Percentiles rank a stretch among this genome's conserved stretches.
phyloP scores from a whole-genome alignment of 495 filamentous ascomycete genomes.

The Echria macrotheca region DNA sequence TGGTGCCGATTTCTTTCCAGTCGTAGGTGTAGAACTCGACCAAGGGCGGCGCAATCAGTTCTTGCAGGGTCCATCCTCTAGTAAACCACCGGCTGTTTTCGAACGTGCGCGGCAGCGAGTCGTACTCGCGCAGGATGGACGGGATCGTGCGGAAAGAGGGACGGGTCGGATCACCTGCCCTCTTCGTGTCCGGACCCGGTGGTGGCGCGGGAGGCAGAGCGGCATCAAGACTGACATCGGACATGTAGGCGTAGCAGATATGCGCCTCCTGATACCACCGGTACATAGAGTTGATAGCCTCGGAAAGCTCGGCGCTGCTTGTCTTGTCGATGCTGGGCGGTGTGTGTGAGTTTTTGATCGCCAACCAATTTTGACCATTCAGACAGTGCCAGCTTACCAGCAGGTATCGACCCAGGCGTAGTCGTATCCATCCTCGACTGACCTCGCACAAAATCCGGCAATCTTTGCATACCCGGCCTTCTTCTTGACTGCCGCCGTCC shows the following conservation, averaged over 20 bases:
- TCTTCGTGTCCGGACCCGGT: not conserved
- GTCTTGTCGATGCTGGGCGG: conserved; percentile 30
- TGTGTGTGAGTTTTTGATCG: no score
- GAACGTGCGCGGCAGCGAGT: conserved; percentile 21
- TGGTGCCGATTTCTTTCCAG: conserved; percentile 22
- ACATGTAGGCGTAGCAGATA: conserved; percentile 26
- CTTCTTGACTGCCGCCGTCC: conserved; percentile 1
- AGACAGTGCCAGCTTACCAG: conserved; percentile 11
- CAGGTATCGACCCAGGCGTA: conserved; percentile 33
- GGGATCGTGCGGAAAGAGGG: conserved; percentile 8
- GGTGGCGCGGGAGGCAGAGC: not conserved
- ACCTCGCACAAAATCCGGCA: conserved; percentile 10
- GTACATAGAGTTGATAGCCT: conserved; percentile 44
- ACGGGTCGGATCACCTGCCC: not conserved
- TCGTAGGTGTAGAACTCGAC: conserved; percentile 19
- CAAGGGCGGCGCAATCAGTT: conserved; percentile 35
- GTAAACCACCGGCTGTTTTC: conserved; percentile 37
- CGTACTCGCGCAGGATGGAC: conserved; percentile 19
- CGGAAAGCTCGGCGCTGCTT: conserved; percentile 33
- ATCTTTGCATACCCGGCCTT: conserved; percentile 25
- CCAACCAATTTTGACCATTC: not conserved
- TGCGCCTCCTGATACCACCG: conserved; percentile 24
- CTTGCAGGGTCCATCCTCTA: conserved; percentile 42
- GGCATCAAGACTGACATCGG: conserved; percentile 13
- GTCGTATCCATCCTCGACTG: conserved; percentile 13